Base-by-base conservation (phyloP, 2,329 filamentous ascomycete species). In the Hypoxylon sp. region DNA sequence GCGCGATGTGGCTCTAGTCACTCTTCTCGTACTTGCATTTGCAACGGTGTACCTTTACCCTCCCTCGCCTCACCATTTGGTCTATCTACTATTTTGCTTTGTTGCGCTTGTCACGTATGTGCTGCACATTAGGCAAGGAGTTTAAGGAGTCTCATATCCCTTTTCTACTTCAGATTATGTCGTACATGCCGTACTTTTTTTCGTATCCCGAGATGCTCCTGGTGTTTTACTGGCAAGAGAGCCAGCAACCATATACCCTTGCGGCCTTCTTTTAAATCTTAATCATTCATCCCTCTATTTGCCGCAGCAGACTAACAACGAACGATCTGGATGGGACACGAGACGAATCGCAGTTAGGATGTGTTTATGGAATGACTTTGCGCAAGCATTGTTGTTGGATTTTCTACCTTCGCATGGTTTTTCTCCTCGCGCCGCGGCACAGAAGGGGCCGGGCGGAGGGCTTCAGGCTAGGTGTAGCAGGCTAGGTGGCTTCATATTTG, bases 251-350 rank as follows among this genome's bases (percentile, higher is more conserved):
- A 62, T 59, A 61, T 59, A 61, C 54, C 60, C 62, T 52, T 50
- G 47, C 24, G 57, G 51, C 50, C 63, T 64, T 66, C 42, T 60
- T 60, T 46, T 66, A 70, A 63, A 48, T 51, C 37, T 57, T 66
- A 68, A 52, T 71, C 61, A 72, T 64, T 59, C 61, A 53, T 54
- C 55, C 33, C 60, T 11, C 39, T 64, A 58, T 70, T 66, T 63
- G 50, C 67, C 57, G 70, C 58, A 54, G 54, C 68, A 71, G 60
- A 69, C 59, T 70, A 66, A 55, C 35, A 61, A 44, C 57, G 67
- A 70, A 77, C 64, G 74, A 76, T 72, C 69, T 76, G 62, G 64
- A 77, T 62, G 75, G 69, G 72, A 72, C 63, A 76, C 70, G 75
- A 76, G 63, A 73, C 67, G 72, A 75, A 72, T 69, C 70, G 66